These are phyloP conservation scores for Trichosanthes cucumerina DNA, from an alignment of 306 rosid species.

Conservation along the genomic window DNA sequence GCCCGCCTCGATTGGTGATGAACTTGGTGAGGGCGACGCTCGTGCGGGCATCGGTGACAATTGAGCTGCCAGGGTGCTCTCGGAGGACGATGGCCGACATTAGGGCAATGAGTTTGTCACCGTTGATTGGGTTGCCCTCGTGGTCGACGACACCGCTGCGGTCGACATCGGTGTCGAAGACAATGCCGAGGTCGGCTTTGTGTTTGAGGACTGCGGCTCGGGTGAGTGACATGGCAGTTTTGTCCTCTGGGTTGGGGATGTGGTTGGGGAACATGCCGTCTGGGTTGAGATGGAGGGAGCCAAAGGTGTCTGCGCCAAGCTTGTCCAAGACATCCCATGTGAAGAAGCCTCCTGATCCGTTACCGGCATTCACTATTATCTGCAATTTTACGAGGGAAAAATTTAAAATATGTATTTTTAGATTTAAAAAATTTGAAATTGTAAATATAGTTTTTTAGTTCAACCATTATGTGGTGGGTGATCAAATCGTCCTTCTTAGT, in stretches of 20 bases:
- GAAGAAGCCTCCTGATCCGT: constrained; percentile 93
- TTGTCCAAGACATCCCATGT: constrained; percentile 83
- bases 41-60: constrained; percentile 80
- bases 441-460: too few relatives aligned
- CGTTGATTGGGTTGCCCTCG: constrained; percentile 64
- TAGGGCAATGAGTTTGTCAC: constrained; percentile 76
- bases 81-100: constrained; percentile 65
- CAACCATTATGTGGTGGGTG: too few relatives aligned
- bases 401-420: not conserved
- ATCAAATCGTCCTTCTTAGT: too few relatives aligned
- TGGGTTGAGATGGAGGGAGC: constrained; percentile 75
- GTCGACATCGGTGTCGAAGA: constrained; percentile 85
- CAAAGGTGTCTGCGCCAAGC: constrained; percentile 90
- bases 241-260: constrained; percentile 86
- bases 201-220: constrained; percentile 51
- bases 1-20: constrained; percentile 54
- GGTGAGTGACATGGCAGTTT: constrained; percentile 76
- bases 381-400: constrained; percentile 9
- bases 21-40: constrained; percentile 64
- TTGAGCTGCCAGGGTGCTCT: constrained; percentile 65
- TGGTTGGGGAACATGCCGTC: constrained; percentile 94
- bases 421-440: too few relatives aligned
- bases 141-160: constrained; percentile 73
- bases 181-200: constrained; percentile 73
- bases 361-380: constrained; percentile 91